Conservation (phyloP, 148 eudicot genomes). For the Nepenthes mirabilis region DNA sequence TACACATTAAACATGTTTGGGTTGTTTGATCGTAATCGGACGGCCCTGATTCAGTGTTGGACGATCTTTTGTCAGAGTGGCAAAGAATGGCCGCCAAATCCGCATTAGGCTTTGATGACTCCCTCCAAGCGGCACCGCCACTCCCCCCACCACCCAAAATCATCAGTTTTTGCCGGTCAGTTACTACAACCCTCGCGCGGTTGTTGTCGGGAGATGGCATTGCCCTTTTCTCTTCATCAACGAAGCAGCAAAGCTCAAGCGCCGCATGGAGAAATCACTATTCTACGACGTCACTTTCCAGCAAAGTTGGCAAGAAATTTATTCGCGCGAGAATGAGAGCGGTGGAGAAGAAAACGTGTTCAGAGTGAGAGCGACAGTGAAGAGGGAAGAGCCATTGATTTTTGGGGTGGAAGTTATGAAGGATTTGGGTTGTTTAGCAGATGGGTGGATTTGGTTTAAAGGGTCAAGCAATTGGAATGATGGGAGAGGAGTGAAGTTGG, state of each 20-base stretch:
- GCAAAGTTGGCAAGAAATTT: slow-evolving; percentile 58
- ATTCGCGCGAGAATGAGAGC: slow-evolving; percentile 16
- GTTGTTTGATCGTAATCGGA: too few relatives aligned
- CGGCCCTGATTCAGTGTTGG: too few relatives aligned
- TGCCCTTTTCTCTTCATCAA: slow-evolving; percentile 44
- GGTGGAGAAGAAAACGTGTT: slow-evolving; percentile 7
- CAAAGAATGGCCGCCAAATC: too few relatives aligned
- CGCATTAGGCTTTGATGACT: slow-evolving; percentile 35
- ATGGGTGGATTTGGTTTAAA: slow-evolving; percentile 32
- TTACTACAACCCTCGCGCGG: slow-evolving; percentile 12
- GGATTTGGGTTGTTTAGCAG: slow-evolving; percentile 12
- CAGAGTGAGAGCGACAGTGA: slow-evolving; percentile 24
- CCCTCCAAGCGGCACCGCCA: slow-evolving; percentile 25
- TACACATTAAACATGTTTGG: too few relatives aligned
- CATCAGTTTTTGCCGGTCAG: slow-evolving; percentile 17
- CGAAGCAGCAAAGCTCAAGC: slow-evolving; percentile 30
- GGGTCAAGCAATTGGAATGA: slow-evolving; percentile 1
- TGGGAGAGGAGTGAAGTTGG: slow-evolving; percentile 21
- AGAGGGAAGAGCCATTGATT: slow-evolving; percentile 30
- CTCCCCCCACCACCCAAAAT: slow-evolving; percentile 15
- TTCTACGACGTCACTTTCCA: slow-evolving; percentile 39
- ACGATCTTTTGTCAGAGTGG: too few relatives aligned
- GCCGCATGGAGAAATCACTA: slow-evolving; percentile 33
- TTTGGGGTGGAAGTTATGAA: slow-evolving; percentile 33
- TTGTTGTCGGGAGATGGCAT: slow-evolving; percentile 40